These are phyloP conservation scores for Neurospora sp. DNA, from an alignment of 2,329 filamentous ascomycete species.

Conservation along the genomic window DNA sequence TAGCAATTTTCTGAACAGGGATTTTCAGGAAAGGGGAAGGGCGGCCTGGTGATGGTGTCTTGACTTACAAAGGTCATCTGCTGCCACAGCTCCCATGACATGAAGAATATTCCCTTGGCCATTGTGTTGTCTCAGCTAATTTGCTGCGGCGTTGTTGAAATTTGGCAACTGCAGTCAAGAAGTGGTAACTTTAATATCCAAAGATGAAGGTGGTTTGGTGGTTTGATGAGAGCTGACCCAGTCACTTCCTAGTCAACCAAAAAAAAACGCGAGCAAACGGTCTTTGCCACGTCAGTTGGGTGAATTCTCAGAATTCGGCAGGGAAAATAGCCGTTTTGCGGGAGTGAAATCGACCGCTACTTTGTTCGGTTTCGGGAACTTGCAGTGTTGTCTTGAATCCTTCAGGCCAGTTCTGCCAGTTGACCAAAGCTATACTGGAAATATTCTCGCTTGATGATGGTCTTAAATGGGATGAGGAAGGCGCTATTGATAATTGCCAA, in stretches of 20 bases:
- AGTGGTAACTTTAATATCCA: not conserved
- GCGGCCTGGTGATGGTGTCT: not conserved
- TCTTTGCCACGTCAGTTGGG: not conserved
- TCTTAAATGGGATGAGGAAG: not conserved
- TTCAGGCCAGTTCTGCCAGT: not conserved
- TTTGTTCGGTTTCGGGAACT: not conserved
- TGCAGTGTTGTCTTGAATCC: not conserved
- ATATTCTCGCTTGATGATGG: not conserved
- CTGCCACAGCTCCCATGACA: conserved; percentile 72
- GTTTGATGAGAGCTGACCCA: not conserved
- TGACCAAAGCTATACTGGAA: not conserved
- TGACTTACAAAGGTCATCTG: conserved; percentile 77
- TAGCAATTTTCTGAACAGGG: not conserved
- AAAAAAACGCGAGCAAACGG: not conserved
- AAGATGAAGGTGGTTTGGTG: not conserved
- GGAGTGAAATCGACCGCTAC: not conserved
- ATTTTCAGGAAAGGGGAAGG: not conserved
- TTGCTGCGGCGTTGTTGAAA: not conserved
- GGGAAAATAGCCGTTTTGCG: not conserved
- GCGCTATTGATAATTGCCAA: not conserved
- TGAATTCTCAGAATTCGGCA: not conserved
- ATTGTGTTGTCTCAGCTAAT: conserved; percentile 18
- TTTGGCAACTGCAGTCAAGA: not conserved
- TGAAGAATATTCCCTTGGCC: conserved; percentile 46
- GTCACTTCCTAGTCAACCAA: not conserved